Base-by-base conservation (phyloP, 768 basidiomycete species). In the Boletus sp. region DNA sequence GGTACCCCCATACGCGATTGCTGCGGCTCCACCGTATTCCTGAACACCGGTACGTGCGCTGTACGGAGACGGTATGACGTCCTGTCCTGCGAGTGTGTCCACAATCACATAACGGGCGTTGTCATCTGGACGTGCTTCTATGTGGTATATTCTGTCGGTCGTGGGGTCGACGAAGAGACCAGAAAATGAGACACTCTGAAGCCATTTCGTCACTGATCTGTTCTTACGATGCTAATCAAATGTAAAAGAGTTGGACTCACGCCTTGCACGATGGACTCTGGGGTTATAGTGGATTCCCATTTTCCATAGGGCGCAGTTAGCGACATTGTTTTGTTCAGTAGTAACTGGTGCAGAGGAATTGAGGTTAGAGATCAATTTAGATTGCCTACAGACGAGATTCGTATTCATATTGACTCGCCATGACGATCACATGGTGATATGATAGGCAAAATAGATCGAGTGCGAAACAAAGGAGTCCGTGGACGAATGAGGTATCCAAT, bases 1-100 rank as follows among this genome's bases (percentile, higher is more conserved):
- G 11, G 74, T 69, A 7, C 76, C 79, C 40, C 74, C 75, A 55
- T 80, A 71, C 1, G 82, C 83, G 18, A 80, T 76, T 1, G 83
- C 83, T 2, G 84, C 73, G 2, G 78, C 82, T 12, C 90, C 90
- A 0, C 90, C 89, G 50, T 90, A 90, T 67, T 89, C 89, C 28
- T 89, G 82, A 3, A 90, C 87, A 15, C 76, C 67, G 0, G 81
- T 80, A 35, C 81, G 76, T 5, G 76, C 83, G 66, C 80, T 86
- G 78, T 80, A 89, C 0, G 75, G 77, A 33, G 72, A 64, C 2
- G 78, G 79, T 12, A 85, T 76, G 24, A 88, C 64, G 47, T 91
- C 90, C 42, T 70, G 68, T 39, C 54, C 58, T 5, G 72, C 71
- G 28, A 70, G 52, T 0, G 83, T 83, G 29, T 83, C 73, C 14